Percentiles rank a stretch among this genome's conserved stretches.
Evolutionary conservation across 2,329 filamentous ascomycete species (phyloP).

Genomic region (Diatrype stigma): DNA sequence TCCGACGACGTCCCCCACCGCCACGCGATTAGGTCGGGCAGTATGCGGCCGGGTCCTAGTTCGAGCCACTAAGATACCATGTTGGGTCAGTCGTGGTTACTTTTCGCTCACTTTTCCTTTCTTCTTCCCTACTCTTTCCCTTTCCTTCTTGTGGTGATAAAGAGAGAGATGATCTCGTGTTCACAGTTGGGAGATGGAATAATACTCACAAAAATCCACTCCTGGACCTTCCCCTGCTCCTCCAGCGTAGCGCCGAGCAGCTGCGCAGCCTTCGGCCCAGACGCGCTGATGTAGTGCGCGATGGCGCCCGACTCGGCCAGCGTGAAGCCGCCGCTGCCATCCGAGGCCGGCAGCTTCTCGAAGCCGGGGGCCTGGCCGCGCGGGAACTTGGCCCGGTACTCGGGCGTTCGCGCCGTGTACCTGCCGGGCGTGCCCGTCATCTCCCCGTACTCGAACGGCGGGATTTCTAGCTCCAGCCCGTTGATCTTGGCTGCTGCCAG

Average conservation of each 20-base stretch:
- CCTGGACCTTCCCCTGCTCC: constrained; percentile 29
- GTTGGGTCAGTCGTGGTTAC: neutral
- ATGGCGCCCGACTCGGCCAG: constrained; percentile 35
- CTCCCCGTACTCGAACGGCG: constrained; percentile 25
- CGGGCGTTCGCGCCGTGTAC: constrained; percentile 16
- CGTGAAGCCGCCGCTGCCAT: constrained; percentile 17
- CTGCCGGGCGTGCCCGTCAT: constrained; percentile 27
- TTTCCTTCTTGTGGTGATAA: too few relatives aligned
- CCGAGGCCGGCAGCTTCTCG: constrained; percentile 11
- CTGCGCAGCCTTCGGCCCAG: constrained; percentile 28
- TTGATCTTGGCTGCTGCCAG: constrained; percentile 17
- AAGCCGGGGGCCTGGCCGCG: constrained; percentile 35
- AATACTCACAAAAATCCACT: constrained; percentile 28
- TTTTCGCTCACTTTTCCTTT: too few relatives aligned
- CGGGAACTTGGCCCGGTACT: constrained; percentile 34
- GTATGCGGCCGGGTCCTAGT: constrained; percentile 1
- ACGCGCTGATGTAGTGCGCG: constrained; percentile 31
- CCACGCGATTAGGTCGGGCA: neutral
- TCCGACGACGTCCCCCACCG: neutral
- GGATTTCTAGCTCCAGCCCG: constrained; percentile 7
- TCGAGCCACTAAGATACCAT: constrained; percentile 16
- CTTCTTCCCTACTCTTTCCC: too few relatives aligned
- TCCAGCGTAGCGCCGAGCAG: constrained; percentile 28
- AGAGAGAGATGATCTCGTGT: too few relatives aligned
- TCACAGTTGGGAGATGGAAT: too few relatives aligned